A percentile compares a stretch with the other conserved stretches of the same genome.
Conservation (phyloP, 768 basidiomycete species). For the Mycena crocata region DNA sequence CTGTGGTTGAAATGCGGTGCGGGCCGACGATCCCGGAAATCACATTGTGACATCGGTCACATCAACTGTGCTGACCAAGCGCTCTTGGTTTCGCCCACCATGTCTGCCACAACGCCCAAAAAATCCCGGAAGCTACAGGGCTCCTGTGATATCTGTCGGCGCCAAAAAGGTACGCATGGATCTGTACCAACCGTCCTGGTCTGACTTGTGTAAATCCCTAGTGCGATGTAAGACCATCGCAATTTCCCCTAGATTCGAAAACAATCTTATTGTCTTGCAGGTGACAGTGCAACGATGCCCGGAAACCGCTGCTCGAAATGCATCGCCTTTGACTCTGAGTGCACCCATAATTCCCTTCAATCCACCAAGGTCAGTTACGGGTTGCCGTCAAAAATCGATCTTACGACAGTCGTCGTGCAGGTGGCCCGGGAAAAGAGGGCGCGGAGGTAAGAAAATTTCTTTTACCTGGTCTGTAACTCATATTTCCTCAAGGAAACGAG, state of each 20-base stretch:
- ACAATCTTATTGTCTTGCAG: too few species aligned
- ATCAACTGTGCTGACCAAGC: too few species aligned
- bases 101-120: too few species aligned
- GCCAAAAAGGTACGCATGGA: slow-evolving; percentile 22
- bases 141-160: slow-evolving; percentile 17
- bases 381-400: background rate
- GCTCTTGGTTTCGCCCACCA: too few species aligned
- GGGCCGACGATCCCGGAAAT: too few species aligned
- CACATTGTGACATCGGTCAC: too few species aligned
- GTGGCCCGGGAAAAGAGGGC: background rate
- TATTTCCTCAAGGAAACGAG: slow-evolving; percentile 7
- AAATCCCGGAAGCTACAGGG: slow-evolving; percentile 17
- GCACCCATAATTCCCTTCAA: slow-evolving; percentile 18
- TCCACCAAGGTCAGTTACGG: slow-evolving; percentile 17
- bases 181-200: background rate
- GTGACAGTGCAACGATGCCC: slow-evolving; percentile 24
- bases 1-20: too few species aligned
- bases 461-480: too few species aligned
- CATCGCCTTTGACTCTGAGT: slow-evolving; percentile 24
- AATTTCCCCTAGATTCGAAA: too few species aligned
- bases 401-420: background rate
- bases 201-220: background rate
- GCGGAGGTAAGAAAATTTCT: too few species aligned
- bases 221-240: slow-evolving; percentile 14
- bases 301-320: slow-evolving; percentile 22